Conservation (phyloP, 2,329 filamentous ascomycete species). For the Pseudocercospora vitis region DNA sequence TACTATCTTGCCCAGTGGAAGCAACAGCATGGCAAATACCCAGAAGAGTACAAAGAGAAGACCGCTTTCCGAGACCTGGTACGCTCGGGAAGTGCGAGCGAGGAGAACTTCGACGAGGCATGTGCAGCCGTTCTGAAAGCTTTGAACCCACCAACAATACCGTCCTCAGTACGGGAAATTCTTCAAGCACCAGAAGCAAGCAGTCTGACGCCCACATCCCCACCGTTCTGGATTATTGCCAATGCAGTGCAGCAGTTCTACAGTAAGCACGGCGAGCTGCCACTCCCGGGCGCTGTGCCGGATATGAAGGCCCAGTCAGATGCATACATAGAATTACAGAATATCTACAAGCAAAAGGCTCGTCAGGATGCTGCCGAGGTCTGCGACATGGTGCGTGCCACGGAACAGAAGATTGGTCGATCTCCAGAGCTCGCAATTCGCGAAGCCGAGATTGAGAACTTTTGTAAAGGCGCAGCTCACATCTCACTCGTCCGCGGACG, state of each 20-base stretch:
- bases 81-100: slow-evolving; percentile 68
- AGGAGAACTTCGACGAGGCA: slow-evolving; percentile 97
- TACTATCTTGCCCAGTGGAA: slow-evolving; percentile 84
- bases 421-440: slow-evolving; percentile 52
- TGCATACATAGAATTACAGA: slow-evolving; percentile 87
- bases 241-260: slow-evolving; percentile 77
- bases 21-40: slow-evolving; percentile 62
- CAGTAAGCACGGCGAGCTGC: slow-evolving; percentile 68
- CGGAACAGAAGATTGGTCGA: slow-evolving; percentile 53
- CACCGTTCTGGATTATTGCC: slow-evolving; percentile 87
- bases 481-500: slow-evolving; percentile 78
- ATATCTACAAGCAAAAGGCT: slow-evolving; percentile 88
- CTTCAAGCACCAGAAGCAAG: slow-evolving; percentile 68
- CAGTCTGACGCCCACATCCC: slow-evolving; percentile 48
- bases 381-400: slow-evolving; percentile 59
- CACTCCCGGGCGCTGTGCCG: slow-evolving; percentile 81
- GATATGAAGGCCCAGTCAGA: slow-evolving; percentile 96
- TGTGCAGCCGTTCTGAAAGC: slow-evolving; percentile 83
- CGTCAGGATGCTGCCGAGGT: slow-evolving; percentile 76
- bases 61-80: slow-evolving; percentile 74
- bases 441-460: slow-evolving; percentile 76
- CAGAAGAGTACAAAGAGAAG: slow-evolving; percentile 81
- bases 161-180: slow-evolving; percentile 70
- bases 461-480: slow-evolving; percentile 93
- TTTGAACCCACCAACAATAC: slow-evolving; percentile 67